Base-by-base conservation (phyloP, 805 yeast genomes). In the Lachancea cidri region DNA sequence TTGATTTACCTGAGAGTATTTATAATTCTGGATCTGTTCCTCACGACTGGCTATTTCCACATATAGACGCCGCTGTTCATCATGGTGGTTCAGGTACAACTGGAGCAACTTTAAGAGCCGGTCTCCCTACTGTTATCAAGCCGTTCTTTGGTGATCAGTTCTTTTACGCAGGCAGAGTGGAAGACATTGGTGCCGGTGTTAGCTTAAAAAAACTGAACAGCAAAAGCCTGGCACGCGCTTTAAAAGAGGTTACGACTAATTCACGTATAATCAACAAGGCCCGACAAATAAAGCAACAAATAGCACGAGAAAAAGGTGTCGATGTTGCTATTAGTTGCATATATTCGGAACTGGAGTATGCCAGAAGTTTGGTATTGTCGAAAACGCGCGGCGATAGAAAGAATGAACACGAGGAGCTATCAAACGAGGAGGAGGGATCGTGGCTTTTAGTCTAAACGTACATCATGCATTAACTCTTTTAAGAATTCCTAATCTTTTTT, bases 11-110 rank as follows among this genome's bases (percentile, higher is more conserved):
- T 1, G 65, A 68, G 0, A 79, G 79, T 50, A 74, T 91, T 2
- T 85, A 66, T 56, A 79, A 77, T 48, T 67, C 86, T 5, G 93
- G 93, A 2, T 58, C 81, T 7, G 70, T 86, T 11, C 96, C 96
- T 0, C 98, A 91, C 58, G 96, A 88, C 57, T 91, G 98, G 98
- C 66, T 91, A 29, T 91, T 91, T 63, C 83, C 91, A 0, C 79
- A 77, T 46, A 69, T 91, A 33, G 96, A 91, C 64, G 96, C 91
- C 0, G 95, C 95, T 0, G 96, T 91, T 3, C 98, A 91, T 58
- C 98, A 91, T 59, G 98, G 98, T 30, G 98, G 98, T 0, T 83
- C 95, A 0, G 98, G 98, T 1, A 86, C 97, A 0, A 91, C 97
- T 0, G 98, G 98, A 5, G 96, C 96, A 0, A 75, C 94, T 2